Evolutionary conservation across 139 green algal species (phyloP).

Genomic region (Picochlorum sp.): DNA sequence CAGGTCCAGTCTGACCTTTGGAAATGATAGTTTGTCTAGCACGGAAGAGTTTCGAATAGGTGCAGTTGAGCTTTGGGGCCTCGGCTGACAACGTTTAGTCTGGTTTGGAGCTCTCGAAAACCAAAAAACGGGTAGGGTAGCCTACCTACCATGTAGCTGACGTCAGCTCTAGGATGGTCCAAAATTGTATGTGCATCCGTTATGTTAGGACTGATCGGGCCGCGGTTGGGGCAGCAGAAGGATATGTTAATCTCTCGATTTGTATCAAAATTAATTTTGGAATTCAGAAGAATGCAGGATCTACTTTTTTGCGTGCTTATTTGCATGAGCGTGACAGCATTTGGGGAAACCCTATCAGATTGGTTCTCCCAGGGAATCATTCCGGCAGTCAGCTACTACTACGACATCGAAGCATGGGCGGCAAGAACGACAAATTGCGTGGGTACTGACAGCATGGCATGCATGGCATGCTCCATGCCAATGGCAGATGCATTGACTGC

Average conservation of each 20-base stretch:
- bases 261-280: too few species aligned
- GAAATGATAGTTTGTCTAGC: slow-evolving; percentile 22
- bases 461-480: not conserved
- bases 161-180: not conserved
- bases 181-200: too few species aligned
- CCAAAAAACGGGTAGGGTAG: too few species aligned
- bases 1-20: slow-evolving; percentile 27
- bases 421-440: not conserved
- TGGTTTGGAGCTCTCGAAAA: too few species aligned
- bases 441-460: not conserved
- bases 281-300: too few species aligned
- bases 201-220: too few species aligned
- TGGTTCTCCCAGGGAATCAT: too few species aligned
- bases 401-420: not conserved
- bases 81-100: not conserved
- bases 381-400: not conserved
- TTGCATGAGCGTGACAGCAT: too few species aligned
- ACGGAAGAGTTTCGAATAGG: slow-evolving; percentile 26
- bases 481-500: not conserved
- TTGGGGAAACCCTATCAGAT: too few species aligned
- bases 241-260: too few species aligned
- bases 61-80: slow-evolving; percentile 26
- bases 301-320: too few species aligned
- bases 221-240: too few species aligned
- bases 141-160: not conserved